phyloP scores from a whole-genome alignment of 306 rosid species.

The Herpetospermum pedunculosum region DNA sequence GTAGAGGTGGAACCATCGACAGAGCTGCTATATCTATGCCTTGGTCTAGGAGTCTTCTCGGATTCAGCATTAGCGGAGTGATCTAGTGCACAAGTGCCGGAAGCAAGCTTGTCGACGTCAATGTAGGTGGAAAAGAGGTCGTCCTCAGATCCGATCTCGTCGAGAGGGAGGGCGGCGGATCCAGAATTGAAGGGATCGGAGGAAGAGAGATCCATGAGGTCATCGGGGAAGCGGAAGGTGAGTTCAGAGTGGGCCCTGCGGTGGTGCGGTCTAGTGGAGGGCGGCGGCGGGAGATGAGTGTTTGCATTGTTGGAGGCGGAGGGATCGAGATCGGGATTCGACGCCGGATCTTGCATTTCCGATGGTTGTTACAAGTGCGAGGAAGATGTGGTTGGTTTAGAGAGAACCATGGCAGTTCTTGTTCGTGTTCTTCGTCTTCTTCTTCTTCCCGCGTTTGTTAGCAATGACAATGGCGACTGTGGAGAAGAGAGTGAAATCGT shows the following conservation, averaged over 20 bases:
- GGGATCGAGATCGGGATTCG: background rate
- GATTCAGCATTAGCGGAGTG: background rate
- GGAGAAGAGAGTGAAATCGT: no score
- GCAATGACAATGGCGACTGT: no score
- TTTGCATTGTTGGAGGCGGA: background rate
- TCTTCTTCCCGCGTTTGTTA: no score
- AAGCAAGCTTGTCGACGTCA: constrained; percentile 70
- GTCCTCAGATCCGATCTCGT: constrained; percentile 92
- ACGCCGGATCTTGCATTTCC: background rate
- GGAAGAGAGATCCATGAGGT: constrained; percentile 60
- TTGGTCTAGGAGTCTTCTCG: constrained; percentile 32
- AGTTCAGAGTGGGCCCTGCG: constrained; percentile 76
- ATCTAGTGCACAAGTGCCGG: background rate
- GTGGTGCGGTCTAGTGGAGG: constrained; percentile 25
- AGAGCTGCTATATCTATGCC: constrained; percentile 69
- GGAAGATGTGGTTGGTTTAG: no score
- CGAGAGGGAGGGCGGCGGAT: constrained; percentile 76
- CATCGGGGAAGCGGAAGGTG: constrained; percentile 56
- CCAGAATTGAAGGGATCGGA: constrained; percentile 75
- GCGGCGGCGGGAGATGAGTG: background rate
- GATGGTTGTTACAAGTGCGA: no score
- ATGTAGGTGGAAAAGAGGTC: constrained; percentile 93
- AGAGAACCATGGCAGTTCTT: no score
- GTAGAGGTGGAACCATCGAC: constrained; percentile 53
- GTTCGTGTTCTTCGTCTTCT: no score